Conservation (phyloP, 2,329 filamentous ascomycete species). For the Sporothrix inflata region DNA sequence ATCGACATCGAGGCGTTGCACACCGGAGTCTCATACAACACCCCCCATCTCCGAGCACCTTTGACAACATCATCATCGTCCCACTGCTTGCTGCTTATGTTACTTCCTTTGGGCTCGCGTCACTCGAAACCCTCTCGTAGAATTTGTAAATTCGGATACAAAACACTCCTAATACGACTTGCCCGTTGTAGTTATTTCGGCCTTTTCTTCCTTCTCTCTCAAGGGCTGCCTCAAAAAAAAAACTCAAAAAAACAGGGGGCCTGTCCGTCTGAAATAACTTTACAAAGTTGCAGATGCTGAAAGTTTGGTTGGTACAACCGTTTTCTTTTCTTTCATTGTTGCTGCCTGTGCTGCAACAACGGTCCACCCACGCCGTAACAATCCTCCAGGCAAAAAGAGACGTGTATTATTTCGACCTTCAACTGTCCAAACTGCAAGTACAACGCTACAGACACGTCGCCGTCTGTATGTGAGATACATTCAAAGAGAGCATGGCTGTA, state of each 20-base stretch:
- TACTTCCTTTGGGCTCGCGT: not conserved
- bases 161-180: not conserved
- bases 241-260: not conserved
- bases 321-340: not conserved
- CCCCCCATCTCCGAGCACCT: not conserved
- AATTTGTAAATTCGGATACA: not conserved
- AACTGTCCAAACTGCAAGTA: not conserved
- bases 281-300: not conserved
- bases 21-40: not conserved
- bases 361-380: slow-evolving; percentile 13
- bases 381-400: not conserved
- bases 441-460: not conserved
- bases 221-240: not conserved
- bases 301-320: not conserved
- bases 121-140: not conserved
- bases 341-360: not conserved
- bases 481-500: no score
- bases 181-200: not conserved
- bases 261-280: no score
- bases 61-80: not conserved
- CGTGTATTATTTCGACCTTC: not conserved
- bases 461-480: no score
- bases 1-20: not conserved
- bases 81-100: no score
- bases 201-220: not conserved